These are phyloP conservation scores for Vanrija pseudolonga DNA, from an alignment of 1,284 basidiomycete species.

Conservation along the genomic window DNA sequence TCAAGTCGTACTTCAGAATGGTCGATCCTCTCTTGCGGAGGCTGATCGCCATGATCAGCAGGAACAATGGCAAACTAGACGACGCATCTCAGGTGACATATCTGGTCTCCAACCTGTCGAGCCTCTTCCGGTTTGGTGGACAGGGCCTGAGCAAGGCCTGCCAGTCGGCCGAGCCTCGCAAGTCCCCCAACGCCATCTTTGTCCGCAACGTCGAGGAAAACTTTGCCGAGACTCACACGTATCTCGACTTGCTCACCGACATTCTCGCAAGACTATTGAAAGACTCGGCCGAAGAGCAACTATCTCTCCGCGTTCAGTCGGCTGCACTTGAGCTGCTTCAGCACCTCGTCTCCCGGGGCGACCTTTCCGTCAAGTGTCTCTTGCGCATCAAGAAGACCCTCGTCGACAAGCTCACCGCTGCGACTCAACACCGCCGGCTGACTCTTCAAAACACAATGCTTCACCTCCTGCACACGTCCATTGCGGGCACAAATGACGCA, in stretches of 20 bases:
- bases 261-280: slow-evolving; percentile 16
- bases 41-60: slow-evolving; percentile 4
- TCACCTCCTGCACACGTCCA: slow-evolving; percentile 80
- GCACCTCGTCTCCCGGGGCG: slow-evolving; percentile 71
- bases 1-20: slow-evolving; percentile 85
- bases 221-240: slow-evolving; percentile 10
- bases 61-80: background rate
- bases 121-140: slow-evolving; percentile 79
- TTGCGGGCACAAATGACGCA: slow-evolving; percentile 53
- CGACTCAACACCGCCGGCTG: slow-evolving; percentile 64
- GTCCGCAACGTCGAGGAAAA: slow-evolving; percentile 4
- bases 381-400: slow-evolving; percentile 67
- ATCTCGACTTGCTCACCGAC: slow-evolving; percentile 12
- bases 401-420: slow-evolving; percentile 69
- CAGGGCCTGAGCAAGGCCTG: slow-evolving; percentile 56
- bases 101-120: slow-evolving; percentile 61
- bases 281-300: slow-evolving; percentile 50
- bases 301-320: slow-evolving; percentile 59
- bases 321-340: slow-evolving; percentile 77
- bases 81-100: slow-evolving; percentile 20
- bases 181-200: slow-evolving; percentile 17
- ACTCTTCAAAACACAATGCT: slow-evolving; percentile 90
- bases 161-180: slow-evolving; percentile 19
- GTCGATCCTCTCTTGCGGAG: slow-evolving; percentile 82
- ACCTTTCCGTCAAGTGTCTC: slow-evolving; percentile 61